Evolutionary conservation across 2,329 filamentous ascomycete species (phyloP).

Genomic region (Alternaria gansuensis): DNA sequence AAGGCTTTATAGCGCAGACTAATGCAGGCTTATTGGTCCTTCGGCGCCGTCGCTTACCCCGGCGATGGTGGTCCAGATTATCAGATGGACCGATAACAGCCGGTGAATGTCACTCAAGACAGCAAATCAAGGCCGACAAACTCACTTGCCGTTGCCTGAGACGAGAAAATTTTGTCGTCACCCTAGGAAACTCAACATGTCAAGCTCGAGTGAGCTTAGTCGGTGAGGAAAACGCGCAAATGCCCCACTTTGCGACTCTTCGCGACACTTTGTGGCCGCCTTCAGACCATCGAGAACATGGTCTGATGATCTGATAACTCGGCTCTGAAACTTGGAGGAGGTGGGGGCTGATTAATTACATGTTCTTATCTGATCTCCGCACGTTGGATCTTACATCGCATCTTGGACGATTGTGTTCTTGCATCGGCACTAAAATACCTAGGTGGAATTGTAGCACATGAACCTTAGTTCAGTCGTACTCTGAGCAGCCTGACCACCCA

Average conservation of each 20-base stretch:
- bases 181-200: slow-evolving; percentile 9
- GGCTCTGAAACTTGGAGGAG: slow-evolving; percentile 10
- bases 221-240: neutral
- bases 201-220: neutral
- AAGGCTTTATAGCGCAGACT: slow-evolving; percentile 30
- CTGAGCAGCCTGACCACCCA: slow-evolving; percentile 5
- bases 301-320: slow-evolving; percentile 40
- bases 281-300: slow-evolving; percentile 7
- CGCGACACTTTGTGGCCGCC: slow-evolving; percentile 15
- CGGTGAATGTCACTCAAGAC: slow-evolving; percentile 20
- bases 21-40: slow-evolving; percentile 26
- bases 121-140: slow-evolving; percentile 19
- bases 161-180: slow-evolving; percentile 3
- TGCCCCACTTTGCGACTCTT: slow-evolving; percentile 20
- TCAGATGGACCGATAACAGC: slow-evolving; percentile 43
- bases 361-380: slow-evolving; percentile 38
- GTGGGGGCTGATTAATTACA: slow-evolving; percentile 10
- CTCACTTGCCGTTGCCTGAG: slow-evolving; percentile 7
- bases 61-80: slow-evolving; percentile 39
- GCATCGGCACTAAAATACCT: slow-evolving; percentile 6
- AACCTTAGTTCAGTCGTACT: slow-evolving; percentile 2
- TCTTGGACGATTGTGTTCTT: slow-evolving; percentile 13
- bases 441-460: neutral
- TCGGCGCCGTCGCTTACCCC: slow-evolving; percentile 30
- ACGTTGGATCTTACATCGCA: slow-evolving; percentile 6